phyloP scores from a whole-genome alignment of 768 basidiomycete genomes.

The Hemileccinum impolitum region DNA sequence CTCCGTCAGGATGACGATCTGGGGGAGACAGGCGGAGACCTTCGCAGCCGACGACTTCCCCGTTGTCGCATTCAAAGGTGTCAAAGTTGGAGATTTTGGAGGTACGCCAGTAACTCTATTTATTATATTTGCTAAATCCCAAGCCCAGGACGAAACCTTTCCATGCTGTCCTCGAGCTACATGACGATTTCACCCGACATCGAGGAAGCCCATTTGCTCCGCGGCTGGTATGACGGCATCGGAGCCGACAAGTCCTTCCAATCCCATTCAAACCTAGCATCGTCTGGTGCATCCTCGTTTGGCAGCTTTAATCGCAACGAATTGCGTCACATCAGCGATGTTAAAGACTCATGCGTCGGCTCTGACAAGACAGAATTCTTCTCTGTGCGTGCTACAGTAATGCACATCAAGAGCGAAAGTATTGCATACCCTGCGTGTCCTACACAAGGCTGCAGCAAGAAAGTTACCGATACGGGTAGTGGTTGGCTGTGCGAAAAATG shows the following conservation, averaged over 20 bases:
- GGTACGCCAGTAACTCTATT: constrained; percentile 39
- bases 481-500: constrained; percentile 97
- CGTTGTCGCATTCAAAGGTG: constrained; percentile 91
- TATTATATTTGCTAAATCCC: constrained; percentile 7
- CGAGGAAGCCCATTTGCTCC: constrained; percentile 77
- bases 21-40: constrained; percentile 93
- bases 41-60: constrained; percentile 58
- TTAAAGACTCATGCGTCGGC: constrained; percentile 75
- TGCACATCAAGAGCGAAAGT: constrained; percentile 82
- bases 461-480: constrained; percentile 65
- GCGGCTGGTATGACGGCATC: constrained; percentile 87
- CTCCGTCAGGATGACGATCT: constrained; percentile 82
- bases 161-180: constrained; percentile 75
- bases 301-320: constrained; percentile 66
- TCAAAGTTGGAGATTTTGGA: constrained; percentile 89
- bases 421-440: constrained; percentile 90
- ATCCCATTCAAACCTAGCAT: constrained; percentile 52
- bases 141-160: constrained; percentile 69
- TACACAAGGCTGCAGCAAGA: constrained; percentile 80
- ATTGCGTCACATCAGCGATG: constrained; percentile 67
- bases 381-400: constrained; percentile 75
- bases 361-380: constrained; percentile 81
- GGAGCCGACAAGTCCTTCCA: constrained; percentile 68
- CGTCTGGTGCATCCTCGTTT: constrained; percentile 36
- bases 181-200: constrained; percentile 90